Evolutionary conservation across 2,329 filamentous ascomycete species (phyloP).

Genomic region (Fusarium fracticaudum): DNA sequence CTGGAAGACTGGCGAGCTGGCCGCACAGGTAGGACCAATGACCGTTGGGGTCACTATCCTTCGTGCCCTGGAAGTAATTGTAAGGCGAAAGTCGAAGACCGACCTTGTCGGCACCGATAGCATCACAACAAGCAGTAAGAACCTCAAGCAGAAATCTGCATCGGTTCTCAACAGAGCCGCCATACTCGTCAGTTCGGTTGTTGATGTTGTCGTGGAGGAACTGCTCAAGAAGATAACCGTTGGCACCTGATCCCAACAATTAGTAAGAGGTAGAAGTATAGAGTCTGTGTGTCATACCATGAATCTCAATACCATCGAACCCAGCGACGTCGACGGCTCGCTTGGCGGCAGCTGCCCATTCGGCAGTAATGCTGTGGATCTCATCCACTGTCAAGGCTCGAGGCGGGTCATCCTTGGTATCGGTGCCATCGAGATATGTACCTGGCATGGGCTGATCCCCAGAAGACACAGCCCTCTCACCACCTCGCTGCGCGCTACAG

Average conservation of each 20-base stretch:
- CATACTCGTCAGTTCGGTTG: conserved; percentile 30
- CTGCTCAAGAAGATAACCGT: background rate
- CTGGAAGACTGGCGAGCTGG: conserved; percentile 47
- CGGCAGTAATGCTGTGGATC: conserved; percentile 69
- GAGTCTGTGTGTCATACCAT: background rate
- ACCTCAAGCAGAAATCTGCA: conserved; percentile 35
- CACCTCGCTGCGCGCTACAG: conserved; percentile 39
- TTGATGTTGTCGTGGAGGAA: conserved; percentile 26
- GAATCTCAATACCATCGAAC: conserved; percentile 1
- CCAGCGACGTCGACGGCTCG: conserved; percentile 51
- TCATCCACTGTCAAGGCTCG: conserved; percentile 71
- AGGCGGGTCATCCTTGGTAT: conserved; percentile 54
- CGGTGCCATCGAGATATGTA: conserved; percentile 53
- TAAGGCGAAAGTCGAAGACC: conserved; percentile 38
- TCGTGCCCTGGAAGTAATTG: conserved; percentile 47
- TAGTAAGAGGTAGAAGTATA: background rate
- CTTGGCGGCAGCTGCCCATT: conserved; percentile 64
- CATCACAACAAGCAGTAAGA: conserved; percentile 13
- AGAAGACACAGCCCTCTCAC: conserved; percentile 35
- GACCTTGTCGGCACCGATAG: conserved; percentile 35
- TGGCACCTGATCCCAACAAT: background rate
- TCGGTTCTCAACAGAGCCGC: conserved; percentile 34
- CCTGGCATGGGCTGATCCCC: conserved; percentile 54
- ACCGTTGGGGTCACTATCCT: conserved; percentile 44
- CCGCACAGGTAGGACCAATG: conserved; percentile 51